Evolutionary conservation across 768 basidiomycete genomes (phyloP).

Genomic region (Phanerochaete carnosa): DNA sequence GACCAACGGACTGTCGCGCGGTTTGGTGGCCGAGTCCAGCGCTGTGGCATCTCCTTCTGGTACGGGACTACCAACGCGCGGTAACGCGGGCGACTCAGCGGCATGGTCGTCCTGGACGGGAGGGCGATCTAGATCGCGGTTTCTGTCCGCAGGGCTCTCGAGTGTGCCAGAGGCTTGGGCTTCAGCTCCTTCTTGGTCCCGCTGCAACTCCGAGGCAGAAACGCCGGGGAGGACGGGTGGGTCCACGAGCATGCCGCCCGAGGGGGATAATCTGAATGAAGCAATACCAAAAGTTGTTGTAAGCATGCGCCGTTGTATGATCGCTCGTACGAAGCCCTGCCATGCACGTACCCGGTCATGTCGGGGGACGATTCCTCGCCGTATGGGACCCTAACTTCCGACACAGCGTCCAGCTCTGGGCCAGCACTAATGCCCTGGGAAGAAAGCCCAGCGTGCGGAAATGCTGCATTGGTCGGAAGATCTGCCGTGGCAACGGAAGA

Average conservation of each 20-base stretch:
- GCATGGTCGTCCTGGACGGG: not conserved
- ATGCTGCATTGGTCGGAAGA: not conserved
- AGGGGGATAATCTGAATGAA: not conserved
- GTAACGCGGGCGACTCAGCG: not conserved
- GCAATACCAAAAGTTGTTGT: not conserved
- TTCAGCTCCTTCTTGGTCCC: not conserved
- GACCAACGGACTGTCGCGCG: not conserved
- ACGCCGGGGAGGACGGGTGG: not conserved
- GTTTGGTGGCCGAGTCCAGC: not conserved
- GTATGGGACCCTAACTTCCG: not conserved
- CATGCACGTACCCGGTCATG: not conserved
- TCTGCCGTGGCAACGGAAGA: not conserved
- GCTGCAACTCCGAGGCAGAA: not conserved
- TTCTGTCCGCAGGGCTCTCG: not conserved
- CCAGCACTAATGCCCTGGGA: not conserved
- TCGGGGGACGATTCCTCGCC: not conserved
- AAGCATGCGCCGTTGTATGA: not conserved
- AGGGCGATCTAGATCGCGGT: not conserved
- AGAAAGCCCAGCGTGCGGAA: not conserved
- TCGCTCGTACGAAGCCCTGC: not conserved
- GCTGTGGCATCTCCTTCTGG: not conserved
- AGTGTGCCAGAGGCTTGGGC: not conserved
- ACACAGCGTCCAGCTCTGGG: not conserved
- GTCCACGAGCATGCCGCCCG: not conserved
- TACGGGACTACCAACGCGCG: not conserved